Base-by-base conservation (phyloP, 2,329 filamentous ascomycete species). In the Colletotrichum falcatum region DNA sequence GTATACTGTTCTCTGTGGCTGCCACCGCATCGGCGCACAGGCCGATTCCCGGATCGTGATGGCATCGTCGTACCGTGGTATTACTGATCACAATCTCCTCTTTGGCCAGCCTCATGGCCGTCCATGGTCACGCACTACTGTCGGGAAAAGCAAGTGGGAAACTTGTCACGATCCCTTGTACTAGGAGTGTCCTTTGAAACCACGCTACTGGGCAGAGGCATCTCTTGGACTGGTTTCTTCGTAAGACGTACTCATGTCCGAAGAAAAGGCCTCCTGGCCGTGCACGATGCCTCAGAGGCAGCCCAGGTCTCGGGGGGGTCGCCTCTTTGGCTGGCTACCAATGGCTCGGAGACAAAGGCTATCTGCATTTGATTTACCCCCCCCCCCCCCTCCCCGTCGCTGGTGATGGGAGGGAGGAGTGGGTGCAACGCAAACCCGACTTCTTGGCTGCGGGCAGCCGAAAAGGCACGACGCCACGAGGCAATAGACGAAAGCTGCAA, bases 391-490 rank as follows among this genome's bases (percentile, higher is more conserved):
- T 23, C 39, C 39, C 33, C n/a, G 42, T 51, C 30, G 35, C 28
- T 33, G 33, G 49, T 2, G 11, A n/a, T n/a, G n/a, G n/a, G 7
- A 7, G 30, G 46, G 35, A 51, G 49, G 56, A 35, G 56, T 42
- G 49, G 35, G 63, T 66, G 56, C 48, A 56, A 70, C 33, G 56
- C 51, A 49, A 61, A 28, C 26, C 44, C 42, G 62, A 60, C 66
- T 61, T 39, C n/a, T 37, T 35, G 20, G 65, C 39, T 58, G 63
- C 39, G 33, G 58, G 44, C 35, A 35, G 51, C 58, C 64, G 64
- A 58, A 58, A 66, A 62, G 23, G 53, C 59, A 58, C 58, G 30
- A 63, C 64, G 67, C 67, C 64, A 70, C 67, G 64, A 70, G 67
- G 67, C 44, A 14, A 53, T 42, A 46, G 51, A 46, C 59, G 49